Evolutionary conservation across 2,329 filamentous ascomycete species (phyloP), one percentile per base, ranked within the genome.

Genomic region (Leptographium radiaticola): DNA sequence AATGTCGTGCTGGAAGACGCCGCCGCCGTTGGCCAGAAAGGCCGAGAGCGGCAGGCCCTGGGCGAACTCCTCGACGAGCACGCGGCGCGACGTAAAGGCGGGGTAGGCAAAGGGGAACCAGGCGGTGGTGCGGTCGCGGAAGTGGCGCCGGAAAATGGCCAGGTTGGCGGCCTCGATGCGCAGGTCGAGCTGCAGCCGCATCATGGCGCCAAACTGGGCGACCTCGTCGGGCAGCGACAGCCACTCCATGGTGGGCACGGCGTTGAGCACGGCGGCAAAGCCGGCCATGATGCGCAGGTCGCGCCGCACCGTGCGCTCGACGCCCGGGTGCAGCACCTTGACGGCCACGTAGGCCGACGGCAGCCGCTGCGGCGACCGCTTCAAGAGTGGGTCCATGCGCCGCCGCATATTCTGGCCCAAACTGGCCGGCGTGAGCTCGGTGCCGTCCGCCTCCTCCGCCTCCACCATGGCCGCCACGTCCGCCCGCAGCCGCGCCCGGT

Each of bases 41-140:
- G 88, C 86, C 20, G 89, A 82, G 2, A 98, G 74, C 0, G 93
- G 91, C 31, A 98, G 94, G 6, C 93, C 93, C 63, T 95, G 87
- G 0, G 91, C 93, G 64, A 91, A 98, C 65, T 98, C 93, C 64
- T 98, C 93, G 11, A 98, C 85, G 36, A 98, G 71, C 6, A 98
- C 89, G 64, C 91, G 86, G 39, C 93, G 83, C 0, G 93, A 96
- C 0, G 89, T 95, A 65, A 94, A 96, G 55, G 93, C 87, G 9
- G 84, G 80, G 66, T 97, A 96, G 0, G 93, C 90, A 62, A 88
- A 95, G 1, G 93, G 93, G 65, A 98, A 98, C 83, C 87, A 95
- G n/a, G 89, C 90, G 0, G 91, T 96, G 2, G 86, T 86, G 46
- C 93, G 80, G 55, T 89, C 79, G 62, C 85, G 87, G 74, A 98